These are phyloP conservation scores for Edaphochlamys debaryana DNA, from an alignment of 139 green algal genomes.

Conservation along the genomic window DNA sequence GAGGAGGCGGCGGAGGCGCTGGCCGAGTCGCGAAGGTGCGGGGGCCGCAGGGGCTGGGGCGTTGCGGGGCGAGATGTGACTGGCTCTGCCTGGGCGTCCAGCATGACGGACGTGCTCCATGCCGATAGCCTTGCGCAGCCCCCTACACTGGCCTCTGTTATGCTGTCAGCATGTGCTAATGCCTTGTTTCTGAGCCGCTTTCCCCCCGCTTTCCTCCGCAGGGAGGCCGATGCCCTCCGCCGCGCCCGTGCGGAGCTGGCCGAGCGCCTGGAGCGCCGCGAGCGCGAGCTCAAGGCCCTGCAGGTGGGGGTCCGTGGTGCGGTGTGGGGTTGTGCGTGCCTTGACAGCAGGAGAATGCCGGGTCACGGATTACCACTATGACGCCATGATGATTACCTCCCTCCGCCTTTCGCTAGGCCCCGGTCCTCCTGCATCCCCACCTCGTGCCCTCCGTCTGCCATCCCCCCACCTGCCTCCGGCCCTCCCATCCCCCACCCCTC, in stretches of 20 bases:
- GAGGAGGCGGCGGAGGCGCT: background rate
- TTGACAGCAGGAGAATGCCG: background rate
- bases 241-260: background rate
- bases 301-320: background rate
- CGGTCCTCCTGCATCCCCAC: too few relatives aligned
- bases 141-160: too few relatives aligned
- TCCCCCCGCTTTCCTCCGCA: background rate
- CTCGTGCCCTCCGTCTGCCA: background rate
- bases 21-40: constrained; percentile 1
- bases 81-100: too few relatives aligned
- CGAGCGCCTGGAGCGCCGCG: background rate
- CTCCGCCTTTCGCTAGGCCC: too few relatives aligned
- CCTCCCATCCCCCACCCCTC: background rate
- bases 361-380: background rate
- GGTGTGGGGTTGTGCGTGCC: background rate
- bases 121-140: too few relatives aligned
- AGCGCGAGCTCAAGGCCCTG: background rate
- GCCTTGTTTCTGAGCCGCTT: too few relatives aligned
- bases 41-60: too few relatives aligned
- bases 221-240: background rate
- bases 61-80: too few relatives aligned
- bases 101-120: too few relatives aligned
- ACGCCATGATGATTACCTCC: background rate
- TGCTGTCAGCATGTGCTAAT: too few relatives aligned
- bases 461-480: too few relatives aligned